Evolutionary conservation across 1,284 basidiomycete genomes (phyloP).

Genomic region (Porodaedalea pini): DNA sequence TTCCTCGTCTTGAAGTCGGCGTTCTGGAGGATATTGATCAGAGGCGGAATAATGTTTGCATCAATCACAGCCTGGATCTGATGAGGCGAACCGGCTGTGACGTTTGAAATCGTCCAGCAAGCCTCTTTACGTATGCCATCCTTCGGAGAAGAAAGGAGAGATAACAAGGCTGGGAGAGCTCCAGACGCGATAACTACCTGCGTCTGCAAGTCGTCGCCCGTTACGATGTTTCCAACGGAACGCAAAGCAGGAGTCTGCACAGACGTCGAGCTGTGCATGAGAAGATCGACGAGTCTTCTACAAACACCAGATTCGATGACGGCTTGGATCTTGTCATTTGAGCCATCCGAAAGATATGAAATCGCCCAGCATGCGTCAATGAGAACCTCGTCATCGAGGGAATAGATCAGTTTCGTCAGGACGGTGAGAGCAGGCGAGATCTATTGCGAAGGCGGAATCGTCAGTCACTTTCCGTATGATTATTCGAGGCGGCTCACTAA

Average conservation of each 20-base stretch:
- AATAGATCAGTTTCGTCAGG: slow-evolving; percentile 98
- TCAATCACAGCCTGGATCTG: slow-evolving; percentile 93
- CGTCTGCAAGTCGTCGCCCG: slow-evolving; percentile 97
- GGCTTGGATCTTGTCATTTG: slow-evolving; percentile 99
- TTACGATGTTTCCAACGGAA: slow-evolving; percentile 98
- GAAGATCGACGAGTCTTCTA: slow-evolving; percentile 93
- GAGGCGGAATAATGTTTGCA: slow-evolving; percentile 91
- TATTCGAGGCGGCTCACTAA: slow-evolving; percentile 49
- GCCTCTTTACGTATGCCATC: slow-evolving; percentile 96
- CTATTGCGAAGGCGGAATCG: slow-evolving; percentile 68
- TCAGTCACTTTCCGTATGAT: neutral
- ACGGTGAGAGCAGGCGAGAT: slow-evolving; percentile 96
- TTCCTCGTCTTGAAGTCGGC: slow-evolving; percentile 99
- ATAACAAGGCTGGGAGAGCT: slow-evolving; percentile 88
- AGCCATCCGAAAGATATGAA: slow-evolving; percentile 98
- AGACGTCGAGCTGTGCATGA: slow-evolving; percentile 96
- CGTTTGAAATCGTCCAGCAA: slow-evolving; percentile 99
- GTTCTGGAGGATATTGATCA: slow-evolving; percentile 96
- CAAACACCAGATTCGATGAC: slow-evolving; percentile 99
- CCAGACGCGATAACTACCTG: slow-evolving; percentile 98
- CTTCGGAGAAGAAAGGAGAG: slow-evolving; percentile 91
- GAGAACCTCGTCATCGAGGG: slow-evolving; percentile 97
- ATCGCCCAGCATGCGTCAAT: slow-evolving; percentile 99
- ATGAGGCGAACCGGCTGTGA: slow-evolving; percentile 94
- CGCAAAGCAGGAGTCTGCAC: slow-evolving; percentile 99